Percentiles rank a stretch among this genome's conserved stretches.
Conservation (phyloP, 306 rosid species). For the Neltuma alba region DNA sequence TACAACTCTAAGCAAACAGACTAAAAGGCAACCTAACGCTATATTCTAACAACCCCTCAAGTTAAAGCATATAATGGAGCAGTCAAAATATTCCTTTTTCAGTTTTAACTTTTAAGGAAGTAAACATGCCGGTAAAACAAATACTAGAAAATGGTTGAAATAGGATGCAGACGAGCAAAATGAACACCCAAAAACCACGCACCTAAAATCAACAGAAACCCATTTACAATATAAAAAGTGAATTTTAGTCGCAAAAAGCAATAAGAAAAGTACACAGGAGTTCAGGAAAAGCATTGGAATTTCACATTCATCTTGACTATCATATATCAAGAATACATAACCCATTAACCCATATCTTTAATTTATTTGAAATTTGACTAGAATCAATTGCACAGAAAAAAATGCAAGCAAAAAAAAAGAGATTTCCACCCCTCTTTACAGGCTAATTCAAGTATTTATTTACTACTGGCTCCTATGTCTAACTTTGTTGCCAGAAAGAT, state of each 20-base stretch:
- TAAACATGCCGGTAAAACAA: too few relatives aligned
- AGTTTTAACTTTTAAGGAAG: too few relatives aligned
- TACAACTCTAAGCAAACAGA: neutral
- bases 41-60: neutral
- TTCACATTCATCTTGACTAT: neutral
- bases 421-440: neutral
- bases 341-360: too few relatives aligned
- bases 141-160: too few relatives aligned
- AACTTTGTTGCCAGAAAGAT: conserved; percentile 5
- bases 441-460: neutral
- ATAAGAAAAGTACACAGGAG: neutral
- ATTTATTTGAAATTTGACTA: neutral
- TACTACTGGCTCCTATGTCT: neutral
- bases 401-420: neutral
- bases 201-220: conserved; percentile 1
- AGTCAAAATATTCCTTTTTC: too few relatives aligned
- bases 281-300: neutral
- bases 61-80: neutral
- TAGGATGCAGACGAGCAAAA: too few relatives aligned
- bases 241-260: neutral
- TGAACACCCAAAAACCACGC: too few relatives aligned
- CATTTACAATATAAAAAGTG: neutral
- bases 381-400: neutral
- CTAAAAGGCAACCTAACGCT: neutral
- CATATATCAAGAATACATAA: conserved; percentile 4